Evolutionary conservation across 164 flowering plant genomes (phyloP).

Genomic region (Protea cynaroides): DNA sequence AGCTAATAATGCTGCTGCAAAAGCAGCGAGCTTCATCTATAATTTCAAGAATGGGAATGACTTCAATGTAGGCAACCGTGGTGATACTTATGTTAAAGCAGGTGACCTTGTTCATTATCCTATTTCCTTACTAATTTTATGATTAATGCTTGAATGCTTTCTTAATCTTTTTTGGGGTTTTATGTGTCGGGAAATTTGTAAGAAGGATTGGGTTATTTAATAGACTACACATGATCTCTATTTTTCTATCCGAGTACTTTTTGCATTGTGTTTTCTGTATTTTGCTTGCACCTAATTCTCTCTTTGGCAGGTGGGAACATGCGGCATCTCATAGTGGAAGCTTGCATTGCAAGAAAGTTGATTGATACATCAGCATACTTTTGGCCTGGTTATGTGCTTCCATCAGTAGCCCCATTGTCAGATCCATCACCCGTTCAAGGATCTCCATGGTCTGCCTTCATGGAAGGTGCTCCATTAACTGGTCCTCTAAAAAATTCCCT

Average conservation of each 20-base stretch:
- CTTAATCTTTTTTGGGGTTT: background rate
- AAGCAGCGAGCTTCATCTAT: constrained; percentile 55
- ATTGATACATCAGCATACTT: constrained; percentile 76
- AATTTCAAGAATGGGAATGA: constrained; percentile 33
- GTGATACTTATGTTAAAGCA: constrained; percentile 30
- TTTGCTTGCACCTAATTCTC: background rate
- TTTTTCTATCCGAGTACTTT: background rate
- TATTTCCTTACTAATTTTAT: background rate
- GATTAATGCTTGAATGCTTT: background rate
- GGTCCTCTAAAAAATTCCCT: constrained; percentile 48
- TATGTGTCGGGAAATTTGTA: too few species aligned
- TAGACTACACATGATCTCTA: background rate
- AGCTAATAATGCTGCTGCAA: constrained; percentile 75
- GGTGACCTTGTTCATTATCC: constrained; percentile 22
- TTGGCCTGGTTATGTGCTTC: constrained; percentile 80
- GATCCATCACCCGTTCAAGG: constrained; percentile 41
- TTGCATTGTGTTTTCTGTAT: background rate
- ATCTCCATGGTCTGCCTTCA: constrained; percentile 77
- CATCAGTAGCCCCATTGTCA: constrained; percentile 33
- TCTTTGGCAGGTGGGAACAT: constrained; percentile 64
- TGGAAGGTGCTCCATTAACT: constrained; percentile 67
- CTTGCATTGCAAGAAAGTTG: constrained; percentile 84
- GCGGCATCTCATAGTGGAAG: constrained; percentile 91
- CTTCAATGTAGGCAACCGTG: constrained; percentile 19
- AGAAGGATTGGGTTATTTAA: background rate